These are phyloP conservation scores for Neospora caninum DNA, from an alignment of 169 alveolate species.

Conservation along the genomic window DNA sequence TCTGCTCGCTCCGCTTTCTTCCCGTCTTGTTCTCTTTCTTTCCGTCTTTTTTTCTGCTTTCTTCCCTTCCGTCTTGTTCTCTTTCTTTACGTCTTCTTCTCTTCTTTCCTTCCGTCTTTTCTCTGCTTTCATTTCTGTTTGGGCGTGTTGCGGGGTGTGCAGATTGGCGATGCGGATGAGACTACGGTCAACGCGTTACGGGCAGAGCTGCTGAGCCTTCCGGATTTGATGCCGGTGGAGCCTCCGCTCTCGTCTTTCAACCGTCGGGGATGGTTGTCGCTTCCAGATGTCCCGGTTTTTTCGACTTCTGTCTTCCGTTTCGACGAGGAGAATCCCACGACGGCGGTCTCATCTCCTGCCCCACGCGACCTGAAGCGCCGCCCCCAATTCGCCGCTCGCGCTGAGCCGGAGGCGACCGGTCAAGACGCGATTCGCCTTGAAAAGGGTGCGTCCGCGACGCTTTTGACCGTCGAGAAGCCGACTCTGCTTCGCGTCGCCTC, in stretches of 20 bases:
- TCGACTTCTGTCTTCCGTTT: slow-evolving; percentile 56
- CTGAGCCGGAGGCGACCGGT: not conserved
- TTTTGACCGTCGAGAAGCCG: slow-evolving; percentile 40
- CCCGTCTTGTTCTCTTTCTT: not conserved
- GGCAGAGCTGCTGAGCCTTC: slow-evolving; percentile 61
- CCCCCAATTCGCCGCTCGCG: not conserved
- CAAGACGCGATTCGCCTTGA: not conserved
- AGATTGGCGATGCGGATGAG: slow-evolving; percentile 55
- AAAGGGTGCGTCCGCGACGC: not conserved
- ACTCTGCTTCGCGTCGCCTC: slow-evolving; percentile 59
- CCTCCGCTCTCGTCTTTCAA: slow-evolving; percentile 45
- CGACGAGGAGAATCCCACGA: not conserved
- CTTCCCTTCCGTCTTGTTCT: not conserved
- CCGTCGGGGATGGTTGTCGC: not conserved
- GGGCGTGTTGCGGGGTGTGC: not conserved
- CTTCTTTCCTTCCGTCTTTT: not conserved
- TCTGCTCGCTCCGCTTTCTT: too few relatives aligned
- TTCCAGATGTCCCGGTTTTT: not conserved
- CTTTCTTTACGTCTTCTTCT: too few relatives aligned
- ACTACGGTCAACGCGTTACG: slow-evolving; percentile 46
- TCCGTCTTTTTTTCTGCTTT: not conserved
- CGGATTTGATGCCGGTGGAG: slow-evolving; percentile 61
- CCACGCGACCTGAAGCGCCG: not conserved
- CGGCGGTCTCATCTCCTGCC: not conserved
- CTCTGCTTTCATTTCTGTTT: not conserved